These are phyloP conservation scores for Plasmopara muralis DNA, from an alignment of 352 stramenopile species.

Conservation along the genomic window DNA sequence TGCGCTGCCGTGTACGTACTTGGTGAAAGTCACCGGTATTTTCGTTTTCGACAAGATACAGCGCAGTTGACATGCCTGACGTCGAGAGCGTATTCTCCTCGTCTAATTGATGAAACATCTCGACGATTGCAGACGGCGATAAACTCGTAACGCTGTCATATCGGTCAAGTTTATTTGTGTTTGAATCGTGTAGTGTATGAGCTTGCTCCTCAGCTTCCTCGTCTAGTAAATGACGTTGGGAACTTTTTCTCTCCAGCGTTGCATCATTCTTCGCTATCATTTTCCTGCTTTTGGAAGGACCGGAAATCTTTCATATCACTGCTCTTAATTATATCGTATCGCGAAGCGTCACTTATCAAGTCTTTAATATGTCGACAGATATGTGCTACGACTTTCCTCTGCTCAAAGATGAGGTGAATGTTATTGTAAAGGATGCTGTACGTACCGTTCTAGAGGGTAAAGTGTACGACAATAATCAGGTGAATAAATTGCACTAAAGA, in stretches of 20 bases:
- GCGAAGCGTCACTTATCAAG: slow-evolving; percentile 9
- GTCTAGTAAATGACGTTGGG: slow-evolving; percentile 13
- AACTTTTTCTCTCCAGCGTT: slow-evolving; percentile 13
- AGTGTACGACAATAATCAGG: slow-evolving; percentile 71
- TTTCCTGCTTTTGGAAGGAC: slow-evolving; percentile 2
- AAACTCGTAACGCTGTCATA: slow-evolving; percentile 11
- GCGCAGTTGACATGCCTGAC: slow-evolving; percentile 6
- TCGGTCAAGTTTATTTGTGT: slow-evolving; percentile 2
- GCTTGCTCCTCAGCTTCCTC: slow-evolving; percentile 8
- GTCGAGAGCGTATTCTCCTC: slow-evolving; percentile 6
- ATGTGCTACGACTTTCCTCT: slow-evolving; percentile 66
- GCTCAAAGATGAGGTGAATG: slow-evolving; percentile 65
- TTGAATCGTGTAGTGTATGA: background rate
- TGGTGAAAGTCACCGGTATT: slow-evolving; percentile 59
- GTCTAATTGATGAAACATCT: slow-evolving; percentile 23
- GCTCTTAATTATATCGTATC: slow-evolving; percentile 13
- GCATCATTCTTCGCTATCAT: slow-evolving; percentile 14
- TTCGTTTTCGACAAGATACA: slow-evolving; percentile 51
- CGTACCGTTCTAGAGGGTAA: slow-evolving; percentile 67
- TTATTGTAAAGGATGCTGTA: slow-evolving; percentile 68
- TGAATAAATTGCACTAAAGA: slow-evolving; percentile 9
- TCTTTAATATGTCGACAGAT: slow-evolving; percentile 23
- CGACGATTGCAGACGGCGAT: slow-evolving; percentile 17
- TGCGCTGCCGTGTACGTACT: slow-evolving; percentile 17
- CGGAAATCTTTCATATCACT: background rate